These are phyloP conservation scores for Yarrowia sp. DNA, from an alignment of 805 yeast genomes.

Conservation along the genomic window DNA sequence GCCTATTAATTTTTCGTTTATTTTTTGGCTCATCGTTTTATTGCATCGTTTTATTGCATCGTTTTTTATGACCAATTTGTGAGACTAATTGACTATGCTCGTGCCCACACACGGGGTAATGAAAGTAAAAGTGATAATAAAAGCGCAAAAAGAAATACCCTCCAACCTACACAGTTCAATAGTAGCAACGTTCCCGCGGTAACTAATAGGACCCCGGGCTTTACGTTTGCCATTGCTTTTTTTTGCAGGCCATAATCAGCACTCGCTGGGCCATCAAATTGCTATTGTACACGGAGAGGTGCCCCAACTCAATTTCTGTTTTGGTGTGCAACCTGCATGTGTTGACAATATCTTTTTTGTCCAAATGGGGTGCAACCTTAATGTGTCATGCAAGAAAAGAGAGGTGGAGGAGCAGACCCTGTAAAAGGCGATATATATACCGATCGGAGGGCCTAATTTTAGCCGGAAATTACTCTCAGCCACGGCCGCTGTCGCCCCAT, in stretches of 20 bases:
- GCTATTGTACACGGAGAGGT: neutral
- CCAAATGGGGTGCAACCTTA: conserved; percentile 13
- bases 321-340: conserved; percentile 10
- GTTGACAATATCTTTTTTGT: conserved; percentile 5
- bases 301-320: conserved; percentile 16
- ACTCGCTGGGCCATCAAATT: neutral
- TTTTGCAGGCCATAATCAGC: neutral
- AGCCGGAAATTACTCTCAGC: neutral
- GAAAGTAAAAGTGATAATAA: neutral
- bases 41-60: neutral
- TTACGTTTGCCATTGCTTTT: neutral
- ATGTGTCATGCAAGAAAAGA: neutral
- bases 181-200: neutral
- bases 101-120: neutral
- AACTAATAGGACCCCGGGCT: no score
- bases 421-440: neutral
- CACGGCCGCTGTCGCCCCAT: neutral
- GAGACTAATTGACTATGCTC: neutral
- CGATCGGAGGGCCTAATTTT: neutral
- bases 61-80: neutral
- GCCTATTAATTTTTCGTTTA: no score
- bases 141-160: neutral
- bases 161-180: neutral
- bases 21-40: no score
- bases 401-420: neutral